Percentiles rank a stretch among this genome's conserved stretches.
Conservation (phyloP, 2,329 filamentous ascomycete genomes). For the Colletotrichum tanaceti region DNA sequence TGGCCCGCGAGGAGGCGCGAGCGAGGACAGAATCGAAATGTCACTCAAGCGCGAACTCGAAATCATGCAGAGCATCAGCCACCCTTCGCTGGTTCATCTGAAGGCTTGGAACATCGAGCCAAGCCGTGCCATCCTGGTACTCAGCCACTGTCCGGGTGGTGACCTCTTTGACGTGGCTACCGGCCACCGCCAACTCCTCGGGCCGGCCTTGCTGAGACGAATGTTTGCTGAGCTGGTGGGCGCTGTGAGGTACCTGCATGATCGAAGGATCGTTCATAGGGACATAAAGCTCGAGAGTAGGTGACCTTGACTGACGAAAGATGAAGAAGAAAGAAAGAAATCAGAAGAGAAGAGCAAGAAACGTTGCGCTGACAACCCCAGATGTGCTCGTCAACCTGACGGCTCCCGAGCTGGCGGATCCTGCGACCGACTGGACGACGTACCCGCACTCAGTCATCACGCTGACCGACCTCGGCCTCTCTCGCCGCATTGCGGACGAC, state of each 20-base stretch:
- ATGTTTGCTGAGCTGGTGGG: slow-evolving; percentile 91
- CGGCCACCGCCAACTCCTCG: slow-evolving; percentile 74
- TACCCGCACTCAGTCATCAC: slow-evolving; percentile 88
- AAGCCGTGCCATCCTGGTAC: slow-evolving; percentile 82
- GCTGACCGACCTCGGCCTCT: slow-evolving; percentile 91
- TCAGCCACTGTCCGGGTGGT: slow-evolving; percentile 93
- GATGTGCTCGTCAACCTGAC: slow-evolving; percentile 93
- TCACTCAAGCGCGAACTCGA: slow-evolving; percentile 95
- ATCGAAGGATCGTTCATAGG: slow-evolving; percentile 88
- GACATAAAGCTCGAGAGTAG: slow-evolving; percentile 97
- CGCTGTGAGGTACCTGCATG: slow-evolving; percentile 87
- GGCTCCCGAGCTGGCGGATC: slow-evolving; percentile 71
- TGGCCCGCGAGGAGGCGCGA: slow-evolving; percentile 91
- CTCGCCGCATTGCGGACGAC: slow-evolving; percentile 84
- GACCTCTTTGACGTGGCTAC: slow-evolving; percentile 95
- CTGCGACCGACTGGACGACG: slow-evolving; percentile 73
- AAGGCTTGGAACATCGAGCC: slow-evolving; percentile 92
- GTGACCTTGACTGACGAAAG: slow-evolving; percentile 47
- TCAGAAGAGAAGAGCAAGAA: not conserved
- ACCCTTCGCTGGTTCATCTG: slow-evolving; percentile 90
- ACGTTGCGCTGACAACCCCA: slow-evolving; percentile 51
- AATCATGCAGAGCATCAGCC: slow-evolving; percentile 87
- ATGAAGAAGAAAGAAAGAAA: not conserved
- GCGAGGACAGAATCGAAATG: slow-evolving; percentile 92
- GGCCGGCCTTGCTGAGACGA: slow-evolving; percentile 77